Evolutionary conservation across 129 eudicot species (phyloP).

Genomic region (Lactuca saligna): DNA sequence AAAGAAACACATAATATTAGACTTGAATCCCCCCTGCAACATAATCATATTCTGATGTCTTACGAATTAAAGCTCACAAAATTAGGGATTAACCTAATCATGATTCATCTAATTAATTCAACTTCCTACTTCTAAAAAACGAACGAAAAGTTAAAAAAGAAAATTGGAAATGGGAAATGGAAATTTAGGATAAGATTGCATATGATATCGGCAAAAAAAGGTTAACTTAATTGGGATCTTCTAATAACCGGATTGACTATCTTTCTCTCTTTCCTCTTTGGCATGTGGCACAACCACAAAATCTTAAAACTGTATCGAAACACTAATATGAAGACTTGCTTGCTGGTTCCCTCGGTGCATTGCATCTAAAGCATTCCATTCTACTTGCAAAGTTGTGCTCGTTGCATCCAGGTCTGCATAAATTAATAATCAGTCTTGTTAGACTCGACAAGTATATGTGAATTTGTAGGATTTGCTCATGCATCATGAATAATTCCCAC

Average conservation of each 20-base stretch:
- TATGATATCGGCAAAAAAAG: constrained; percentile 9
- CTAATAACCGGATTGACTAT: not conserved
- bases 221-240: not conserved
- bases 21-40: constrained; percentile 16
- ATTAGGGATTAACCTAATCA: constrained; percentile 9
- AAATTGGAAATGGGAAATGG: not conserved
- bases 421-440: not conserved
- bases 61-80: constrained; percentile 12
- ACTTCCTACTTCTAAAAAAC: not conserved
- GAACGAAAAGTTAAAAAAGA: not conserved
- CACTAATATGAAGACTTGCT: constrained; percentile 54
- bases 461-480: not conserved
- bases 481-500: not conserved
- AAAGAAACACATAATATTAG: not conserved
- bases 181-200: not conserved
- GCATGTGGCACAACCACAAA: not conserved
- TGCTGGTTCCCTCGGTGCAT: constrained; percentile 77
- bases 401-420: constrained; percentile 81
- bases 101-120: constrained; percentile 9
- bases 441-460: not conserved
- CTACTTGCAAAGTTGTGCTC: constrained; percentile 97
- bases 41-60: constrained; percentile 9
- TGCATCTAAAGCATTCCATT: constrained; percentile 97
- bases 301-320: constrained; percentile 1
- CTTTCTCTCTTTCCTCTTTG: constrained; percentile 1